Evolutionary conservation across 306 rosid genomes (phyloP).

Genomic region (Dryas octopetala): DNA sequence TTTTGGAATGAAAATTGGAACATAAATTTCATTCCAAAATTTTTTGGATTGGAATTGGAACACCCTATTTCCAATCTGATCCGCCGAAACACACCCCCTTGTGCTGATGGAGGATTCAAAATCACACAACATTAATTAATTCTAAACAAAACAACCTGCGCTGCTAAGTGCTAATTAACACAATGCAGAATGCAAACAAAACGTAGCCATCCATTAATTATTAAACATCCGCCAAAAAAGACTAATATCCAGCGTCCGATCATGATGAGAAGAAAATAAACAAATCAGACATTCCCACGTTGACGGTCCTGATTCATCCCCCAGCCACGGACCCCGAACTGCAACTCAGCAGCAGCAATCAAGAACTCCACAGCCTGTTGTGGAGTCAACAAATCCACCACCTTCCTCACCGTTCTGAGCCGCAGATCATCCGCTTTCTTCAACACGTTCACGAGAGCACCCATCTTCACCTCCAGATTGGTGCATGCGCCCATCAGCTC

Average conservation of each 20-base stretch:
- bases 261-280: neutral
- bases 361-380: conserved; percentile 79
- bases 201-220: too few species aligned
- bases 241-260: neutral
- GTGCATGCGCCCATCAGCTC: conserved; percentile 40
- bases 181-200: neutral
- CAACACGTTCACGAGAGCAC: conserved; percentile 40
- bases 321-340: conserved; percentile 66
- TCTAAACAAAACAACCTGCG: neutral
- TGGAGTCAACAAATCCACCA: conserved; percentile 59
- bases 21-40: too few species aligned
- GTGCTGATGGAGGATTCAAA: neutral
- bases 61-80: too few species aligned
- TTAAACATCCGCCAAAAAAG: neutral
- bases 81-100: too few species aligned
- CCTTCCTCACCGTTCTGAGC: conserved; percentile 52
- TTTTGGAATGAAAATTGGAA: too few species aligned
- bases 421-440: conserved; percentile 78
- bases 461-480: conserved; percentile 42
- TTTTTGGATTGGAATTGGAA: too few species aligned
- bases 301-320: conserved; percentile 63
- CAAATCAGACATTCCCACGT: conserved; percentile 8
- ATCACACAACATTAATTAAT: neutral
- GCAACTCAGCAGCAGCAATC: conserved; percentile 68
- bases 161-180: neutral